Conservation (phyloP, 2,329 filamentous ascomycete species). For the Bipolaris victoriae region DNA sequence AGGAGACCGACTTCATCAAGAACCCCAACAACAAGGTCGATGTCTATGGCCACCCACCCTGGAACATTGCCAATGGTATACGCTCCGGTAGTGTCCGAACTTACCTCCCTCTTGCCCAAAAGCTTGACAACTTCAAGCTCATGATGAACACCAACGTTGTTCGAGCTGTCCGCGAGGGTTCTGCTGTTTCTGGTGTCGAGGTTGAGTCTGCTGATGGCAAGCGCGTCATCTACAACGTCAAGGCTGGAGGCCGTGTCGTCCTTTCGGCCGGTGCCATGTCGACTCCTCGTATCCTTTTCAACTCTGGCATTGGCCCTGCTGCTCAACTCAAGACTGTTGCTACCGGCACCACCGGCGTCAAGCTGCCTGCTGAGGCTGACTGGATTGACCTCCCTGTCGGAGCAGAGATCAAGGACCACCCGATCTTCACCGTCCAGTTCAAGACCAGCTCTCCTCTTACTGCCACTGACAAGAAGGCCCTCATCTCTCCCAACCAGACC, state of each 20-base stretch:
- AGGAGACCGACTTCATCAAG: constrained; percentile 65
- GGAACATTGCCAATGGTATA: constrained; percentile 69
- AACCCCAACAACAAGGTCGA: constrained; percentile 67
- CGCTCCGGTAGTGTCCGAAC: constrained; percentile 72
- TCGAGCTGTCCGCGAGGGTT: constrained; percentile 66
- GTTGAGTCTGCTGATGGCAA: constrained; percentile 55
- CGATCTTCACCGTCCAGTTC: constrained; percentile 46
- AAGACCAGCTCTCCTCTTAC: constrained; percentile 30
- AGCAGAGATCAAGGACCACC: constrained; percentile 50
- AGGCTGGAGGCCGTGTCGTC: constrained; percentile 66
- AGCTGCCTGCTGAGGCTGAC: constrained; percentile 50
- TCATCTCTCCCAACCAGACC: constrained; percentile 39
- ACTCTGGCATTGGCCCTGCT: constrained; percentile 71
- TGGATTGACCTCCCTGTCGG: constrained; percentile 60
- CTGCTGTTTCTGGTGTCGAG: constrained; percentile 68
- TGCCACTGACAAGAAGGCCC: constrained; percentile 28
- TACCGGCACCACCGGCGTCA: constrained; percentile 49
- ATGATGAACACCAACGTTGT: constrained; percentile 70
- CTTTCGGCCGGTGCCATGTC: constrained; percentile 72
- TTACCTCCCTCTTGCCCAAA: constrained; percentile 68
- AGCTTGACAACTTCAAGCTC: constrained; percentile 68
- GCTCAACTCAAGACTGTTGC: constrained; percentile 55
- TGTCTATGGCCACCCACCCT: constrained; percentile 66
- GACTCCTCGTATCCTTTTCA: constrained; percentile 70
- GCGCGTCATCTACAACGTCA: constrained; percentile 59